These are phyloP conservation scores for Leccinum uliginosum DNA, from an alignment of 768 basidiomycete species.

Conservation along the genomic window DNA sequence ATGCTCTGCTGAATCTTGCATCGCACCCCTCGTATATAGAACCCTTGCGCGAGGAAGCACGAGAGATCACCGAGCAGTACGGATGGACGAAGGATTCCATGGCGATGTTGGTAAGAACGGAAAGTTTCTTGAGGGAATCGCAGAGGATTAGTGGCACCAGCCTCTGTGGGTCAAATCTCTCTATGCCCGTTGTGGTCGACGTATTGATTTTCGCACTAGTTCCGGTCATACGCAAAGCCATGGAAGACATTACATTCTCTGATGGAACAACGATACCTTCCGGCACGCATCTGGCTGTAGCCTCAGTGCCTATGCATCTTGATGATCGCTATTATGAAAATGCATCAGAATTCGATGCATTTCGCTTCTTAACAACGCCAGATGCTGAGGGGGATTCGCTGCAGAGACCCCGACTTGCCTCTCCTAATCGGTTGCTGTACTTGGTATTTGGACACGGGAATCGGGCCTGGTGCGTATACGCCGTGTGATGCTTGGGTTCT, in stretches of 20 bases:
- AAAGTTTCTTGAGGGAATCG: constrained; percentile 43
- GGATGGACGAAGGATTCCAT: constrained; percentile 34
- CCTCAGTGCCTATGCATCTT: constrained; percentile 31
- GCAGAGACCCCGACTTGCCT: constrained; percentile 28
- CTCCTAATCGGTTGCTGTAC: constrained; percentile 30
- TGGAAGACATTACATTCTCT: constrained; percentile 31
- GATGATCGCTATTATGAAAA: constrained; percentile 42
- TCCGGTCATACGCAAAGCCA: constrained; percentile 31
- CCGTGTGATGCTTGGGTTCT: not conserved
- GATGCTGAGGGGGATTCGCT: constrained; percentile 19
- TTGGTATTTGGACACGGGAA: constrained; percentile 34
- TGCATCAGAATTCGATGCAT: constrained; percentile 38
- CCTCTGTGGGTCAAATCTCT: constrained; percentile 23
- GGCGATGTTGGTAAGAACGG: constrained; percentile 33
- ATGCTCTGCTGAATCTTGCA: constrained; percentile 39
- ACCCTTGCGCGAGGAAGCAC: constrained; percentile 40
- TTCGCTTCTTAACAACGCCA: constrained; percentile 35
- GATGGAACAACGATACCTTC: constrained; percentile 35
- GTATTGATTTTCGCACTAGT: constrained; percentile 18
- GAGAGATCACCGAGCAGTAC: constrained; percentile 26
- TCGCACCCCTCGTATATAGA: constrained; percentile 35
- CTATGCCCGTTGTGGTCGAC: not conserved
- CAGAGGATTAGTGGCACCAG: constrained; percentile 33
- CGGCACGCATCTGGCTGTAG: constrained; percentile 35
- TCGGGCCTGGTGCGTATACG: constrained; percentile 32